Evolutionary conservation across 2,329 filamentous ascomycete genomes (phyloP).

Genomic region (Grosmannia penicillata): DNA sequence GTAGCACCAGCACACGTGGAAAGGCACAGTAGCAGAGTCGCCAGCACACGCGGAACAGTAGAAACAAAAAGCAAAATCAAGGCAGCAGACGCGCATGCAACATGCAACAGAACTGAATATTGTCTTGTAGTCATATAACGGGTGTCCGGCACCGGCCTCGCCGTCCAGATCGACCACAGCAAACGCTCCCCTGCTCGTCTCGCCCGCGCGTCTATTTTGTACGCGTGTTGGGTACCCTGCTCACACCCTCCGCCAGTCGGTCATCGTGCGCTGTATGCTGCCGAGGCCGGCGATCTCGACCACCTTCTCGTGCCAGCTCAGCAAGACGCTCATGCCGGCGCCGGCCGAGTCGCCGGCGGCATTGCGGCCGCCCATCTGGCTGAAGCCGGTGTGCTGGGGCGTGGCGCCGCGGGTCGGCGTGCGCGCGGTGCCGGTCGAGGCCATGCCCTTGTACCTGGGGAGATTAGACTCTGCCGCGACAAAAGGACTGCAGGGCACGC

Average conservation of each 20-base stretch:
- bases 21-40: background rate
- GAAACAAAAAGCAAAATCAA: background rate
- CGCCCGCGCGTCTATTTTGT: no score
- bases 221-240: no score
- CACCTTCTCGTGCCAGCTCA: slow-evolving; percentile 98
- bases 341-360: slow-evolving; percentile 57
- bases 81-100: background rate
- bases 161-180: no score
- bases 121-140: no score
- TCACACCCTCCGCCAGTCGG: slow-evolving; percentile 83
- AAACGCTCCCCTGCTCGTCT: no score
- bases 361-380: slow-evolving; percentile 55
- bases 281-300: slow-evolving; percentile 87
- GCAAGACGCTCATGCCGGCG: slow-evolving; percentile 84
- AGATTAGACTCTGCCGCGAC: background rate
- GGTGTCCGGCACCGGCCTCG: no score
- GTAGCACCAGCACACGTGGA: slow-evolving; percentile 10
- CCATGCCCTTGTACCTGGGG: slow-evolving; percentile 81
- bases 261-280: slow-evolving; percentile 88
- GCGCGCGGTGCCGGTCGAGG: slow-evolving; percentile 26
- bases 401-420: slow-evolving; percentile 34
- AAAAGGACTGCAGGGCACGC: slow-evolving; percentile 22
- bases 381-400: slow-evolving; percentile 78
- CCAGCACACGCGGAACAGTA: background rate
- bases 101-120: background rate